Base-by-base conservation (phyloP, 2,329 filamentous ascomycete genomes). In the Sporothrix schenckii region DNA sequence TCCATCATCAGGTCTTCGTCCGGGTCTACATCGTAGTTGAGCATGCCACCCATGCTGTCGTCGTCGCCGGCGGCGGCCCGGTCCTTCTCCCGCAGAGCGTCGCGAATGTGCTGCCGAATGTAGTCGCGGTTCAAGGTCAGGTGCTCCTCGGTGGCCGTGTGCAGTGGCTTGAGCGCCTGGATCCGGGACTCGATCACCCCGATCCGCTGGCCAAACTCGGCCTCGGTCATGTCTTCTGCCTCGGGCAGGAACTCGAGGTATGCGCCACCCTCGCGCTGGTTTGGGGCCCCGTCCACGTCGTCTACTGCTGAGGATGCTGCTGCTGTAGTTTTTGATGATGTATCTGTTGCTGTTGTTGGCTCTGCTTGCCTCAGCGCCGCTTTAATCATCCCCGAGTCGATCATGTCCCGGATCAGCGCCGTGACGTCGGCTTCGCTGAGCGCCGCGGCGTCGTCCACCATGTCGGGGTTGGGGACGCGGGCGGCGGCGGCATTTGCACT, bases 91-190 rank as follows among this genome's bases (percentile, higher is more conserved):
- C 81, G 80, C 74, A 81, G 83, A 74, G 83, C 80, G 69, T 87
- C 84, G 19, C 80, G 80, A 2, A 80, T 72, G 21, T 84, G 24
- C 71, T 82, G 80, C 66, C 81, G 84, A 5, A 88, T 78, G 74
- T 88, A 89, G 27, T 89, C 86, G 72, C 83, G 85, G 75, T 83
- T 85, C n/a, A 83, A 80, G 60, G 80, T 83, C 10, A 90, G 79
- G 34, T 86, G 83, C 69, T 86, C 83, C 73, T 86, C 84, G 1
- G 84, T 85, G n/a, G 81, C 78, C 73, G 81, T 81, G 74, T 87
- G 84, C 68, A 87, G 79, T 39, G 80, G 77, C 61, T 80, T 80
- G 14, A 90, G 77, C 14, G 75, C 74, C 70, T 82, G 79, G 56
- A 89, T 80, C 13, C 80, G 81, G 14, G 73, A 71, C 30, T 82